Evolutionary conservation across 108 stramenopile species (phyloP), one percentile per base, ranked within the genome.

Genomic region (Cylindrotheca fusiformis): DNA sequence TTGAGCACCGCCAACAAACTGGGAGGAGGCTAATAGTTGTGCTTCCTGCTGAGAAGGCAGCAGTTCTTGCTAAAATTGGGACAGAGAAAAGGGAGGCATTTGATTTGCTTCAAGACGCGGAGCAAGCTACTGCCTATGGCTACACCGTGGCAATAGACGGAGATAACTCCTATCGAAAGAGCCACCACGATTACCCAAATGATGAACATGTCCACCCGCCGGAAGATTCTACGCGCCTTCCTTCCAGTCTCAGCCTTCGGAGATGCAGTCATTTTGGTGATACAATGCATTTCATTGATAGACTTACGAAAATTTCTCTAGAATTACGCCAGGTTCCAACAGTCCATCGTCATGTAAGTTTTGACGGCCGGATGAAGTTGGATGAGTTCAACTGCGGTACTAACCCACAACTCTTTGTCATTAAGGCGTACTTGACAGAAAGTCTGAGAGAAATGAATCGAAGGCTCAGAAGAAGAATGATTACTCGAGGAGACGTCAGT

Each of bases 221-320:
- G 21, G 33, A 73, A 10, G 32, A 33, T 29, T 30, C 65, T 17
- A 17, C 60, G 10, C 74, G 71, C 3, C 52, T 80, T 18, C 91
- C 86, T 8, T 75, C 82, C 14, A 81, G 87, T 33, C 55, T 93
- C 4, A 86, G 87, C 61, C 72, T 84, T 20, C 65, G 83, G 20
- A 60, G 92, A 44, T 93, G 92, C 69, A 76, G 86, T 63, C 88
- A 93, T 58, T 93, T 83, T 66, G 92, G 92, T 22, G 92, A 93
- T 48, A 90, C 92, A 19, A 93, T 93, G 92, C 88, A 90, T 52
- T 88, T 93, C 41, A 70, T 93, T 21, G 92, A 93, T 74, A 60
- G 76, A 52, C 60, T 93, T 14, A 88, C 92, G 3, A 83, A 87
- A 63, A 77, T 88, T 60, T 90, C 88, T n/a, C 49, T 88, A 52